Evolutionary conservation across 2,329 filamentous ascomycete genomes (phyloP).

Genomic region (Exserohilum rostratum): DNA sequence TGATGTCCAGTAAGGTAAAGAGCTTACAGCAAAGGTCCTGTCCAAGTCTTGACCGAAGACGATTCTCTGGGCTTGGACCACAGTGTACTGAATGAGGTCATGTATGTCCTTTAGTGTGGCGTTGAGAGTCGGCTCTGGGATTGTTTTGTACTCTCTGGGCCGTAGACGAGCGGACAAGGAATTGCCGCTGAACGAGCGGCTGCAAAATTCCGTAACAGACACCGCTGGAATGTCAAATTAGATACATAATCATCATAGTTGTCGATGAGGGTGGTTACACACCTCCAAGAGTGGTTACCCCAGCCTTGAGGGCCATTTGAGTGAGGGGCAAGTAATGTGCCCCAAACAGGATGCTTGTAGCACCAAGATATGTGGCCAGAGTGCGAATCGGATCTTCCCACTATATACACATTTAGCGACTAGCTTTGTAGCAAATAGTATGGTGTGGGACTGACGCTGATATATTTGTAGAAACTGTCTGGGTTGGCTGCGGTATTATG

Average conservation of each 20-base stretch:
- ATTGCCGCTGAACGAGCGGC: neutral
- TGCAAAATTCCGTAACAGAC: neutral
- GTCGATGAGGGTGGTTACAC: neutral
- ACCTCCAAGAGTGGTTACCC: conserved; percentile 1
- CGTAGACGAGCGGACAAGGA: neutral
- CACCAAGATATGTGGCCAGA: neutral
- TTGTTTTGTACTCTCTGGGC: neutral
- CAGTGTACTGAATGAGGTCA: conserved; percentile 1
- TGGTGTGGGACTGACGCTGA: too few relatives aligned
- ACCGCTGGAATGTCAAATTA: neutral
- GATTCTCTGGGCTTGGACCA: neutral
- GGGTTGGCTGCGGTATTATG: too few relatives aligned
- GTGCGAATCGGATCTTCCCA: neutral
- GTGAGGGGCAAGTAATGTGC: conserved; percentile 4
- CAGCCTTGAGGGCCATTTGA: conserved; percentile 2
- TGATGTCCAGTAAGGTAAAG: neutral
- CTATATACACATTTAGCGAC: too few relatives aligned
- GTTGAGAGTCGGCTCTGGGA: neutral
- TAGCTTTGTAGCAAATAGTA: too few relatives aligned
- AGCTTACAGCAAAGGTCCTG: neutral
- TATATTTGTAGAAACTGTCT: too few relatives aligned
- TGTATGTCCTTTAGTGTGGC: conserved; percentile 1
- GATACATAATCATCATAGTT: neutral
- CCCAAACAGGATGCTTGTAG: neutral
- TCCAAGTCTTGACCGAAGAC: neutral